Evolutionary conservation across 305 asterid genomes (phyloP), one percentile per base, ranked within the genome.

Genomic region (Withania somnifera): DNA sequence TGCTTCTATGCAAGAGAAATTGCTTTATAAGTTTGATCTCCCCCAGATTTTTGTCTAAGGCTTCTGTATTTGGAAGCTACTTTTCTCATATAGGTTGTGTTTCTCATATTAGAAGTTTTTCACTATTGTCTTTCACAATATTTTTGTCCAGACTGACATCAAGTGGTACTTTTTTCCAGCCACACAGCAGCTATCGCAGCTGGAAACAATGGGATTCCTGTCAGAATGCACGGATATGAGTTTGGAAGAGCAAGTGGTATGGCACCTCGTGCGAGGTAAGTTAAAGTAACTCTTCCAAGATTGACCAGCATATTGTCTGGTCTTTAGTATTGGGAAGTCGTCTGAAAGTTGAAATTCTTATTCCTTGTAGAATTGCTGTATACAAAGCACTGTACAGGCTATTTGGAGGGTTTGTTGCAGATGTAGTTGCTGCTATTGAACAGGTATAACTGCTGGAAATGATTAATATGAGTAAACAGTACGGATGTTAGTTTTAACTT

Each of bases 371-470:
- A 34, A 34, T 34, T 34, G 38, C 3, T 34, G 3, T 1, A 34
- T 34, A 34, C 3, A 34, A 34, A 6, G 38, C 3, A 1, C 38
- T 34, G 5, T 34, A 34, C 38, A 34, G 3, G 3, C 38, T 34
- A 34, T 34, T 34, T 34, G 38, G 38, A 34, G 38, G 38, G 38
- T 34, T 34, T 34, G 38, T 34, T 34, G 38, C 38, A 34, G 99
- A 97, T 84, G 99, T 94, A 19, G 97, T 97, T 81, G 98, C 99
- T 85, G 99, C 98, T 51, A 97, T 97, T 83, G 99, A 97, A 86
- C 98, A 94, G 98, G 99, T 94, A 88, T 80, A 53, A 3, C 69
- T 78, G 81, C 17, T 57, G 24, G 24, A 82, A 75, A 73, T 73
- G 17, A 73, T 64, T 14, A 73, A 47, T 47, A 26, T 14, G 40